Percentiles rank a stretch among this genome's conserved stretches.
Evolutionary conservation across 1,139 yeast genomes (phyloP).

Genomic region (Pneumocystis sp.): DNA sequence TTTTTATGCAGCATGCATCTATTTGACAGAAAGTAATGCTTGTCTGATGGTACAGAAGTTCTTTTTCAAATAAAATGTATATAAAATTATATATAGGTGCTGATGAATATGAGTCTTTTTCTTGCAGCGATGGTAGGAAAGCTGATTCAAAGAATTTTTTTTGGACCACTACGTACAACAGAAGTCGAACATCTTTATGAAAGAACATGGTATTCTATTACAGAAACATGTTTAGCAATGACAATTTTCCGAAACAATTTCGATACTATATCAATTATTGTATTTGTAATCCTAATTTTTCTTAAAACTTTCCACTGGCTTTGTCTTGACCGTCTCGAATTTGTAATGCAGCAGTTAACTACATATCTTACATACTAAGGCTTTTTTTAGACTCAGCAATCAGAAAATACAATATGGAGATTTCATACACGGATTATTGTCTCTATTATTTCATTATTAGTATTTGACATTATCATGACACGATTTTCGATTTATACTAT

Average conservation of each 20-base stretch:
- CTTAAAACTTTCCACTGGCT: constrained; percentile 66
- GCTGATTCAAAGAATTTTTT: constrained; percentile 33
- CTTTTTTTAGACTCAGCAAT: constrained; percentile 14
- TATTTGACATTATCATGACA: constrained; percentile 28
- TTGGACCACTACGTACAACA: constrained; percentile 60
- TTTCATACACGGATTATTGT: constrained; percentile 25
- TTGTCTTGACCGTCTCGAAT: constrained; percentile 28
- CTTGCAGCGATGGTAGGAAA: not conserved
- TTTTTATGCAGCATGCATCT: constrained; percentile 1
- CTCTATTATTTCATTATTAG: constrained; percentile 31
- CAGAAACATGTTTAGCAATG: constrained; percentile 50
- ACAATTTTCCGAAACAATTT: constrained; percentile 46
- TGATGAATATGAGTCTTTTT: not conserved
- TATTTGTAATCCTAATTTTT: constrained; percentile 32
- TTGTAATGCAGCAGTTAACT: constrained; percentile 19
- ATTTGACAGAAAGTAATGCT: not conserved
- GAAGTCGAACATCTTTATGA: constrained; percentile 71
- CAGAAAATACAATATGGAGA: constrained; percentile 14
- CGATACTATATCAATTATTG: constrained; percentile 31
- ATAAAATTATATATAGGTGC: not conserved
- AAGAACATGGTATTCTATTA: constrained; percentile 46
- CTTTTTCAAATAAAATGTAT: not conserved
- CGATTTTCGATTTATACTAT: not conserved
- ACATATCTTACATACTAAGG: constrained; percentile 5
- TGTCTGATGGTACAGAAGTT: not conserved